Percentiles rank a stretch among this genome's conserved stretches.
Evolutionary conservation across 2,329 filamentous ascomycete genomes (phyloP).

Genomic region (Aureobasidium melanogenum): DNA sequence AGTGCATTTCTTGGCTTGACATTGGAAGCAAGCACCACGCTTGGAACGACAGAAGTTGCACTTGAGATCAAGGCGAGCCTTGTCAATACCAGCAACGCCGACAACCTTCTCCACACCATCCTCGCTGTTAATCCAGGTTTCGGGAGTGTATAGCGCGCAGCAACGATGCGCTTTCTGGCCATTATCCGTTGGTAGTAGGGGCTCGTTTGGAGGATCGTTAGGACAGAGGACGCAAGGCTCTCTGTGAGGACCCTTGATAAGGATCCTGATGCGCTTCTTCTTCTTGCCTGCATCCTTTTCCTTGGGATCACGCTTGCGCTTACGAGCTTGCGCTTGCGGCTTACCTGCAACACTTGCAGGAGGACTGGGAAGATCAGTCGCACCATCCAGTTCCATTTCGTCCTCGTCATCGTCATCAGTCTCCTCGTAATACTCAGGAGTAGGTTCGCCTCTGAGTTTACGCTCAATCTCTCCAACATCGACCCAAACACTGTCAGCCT

Average conservation of each 20-base stretch:
- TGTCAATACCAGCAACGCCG: slow-evolving; percentile 73
- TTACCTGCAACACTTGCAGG: slow-evolving; percentile 65
- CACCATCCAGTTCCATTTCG: slow-evolving; percentile 39
- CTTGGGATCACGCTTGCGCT: slow-evolving; percentile 56
- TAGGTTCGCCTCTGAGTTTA: slow-evolving; percentile 76
- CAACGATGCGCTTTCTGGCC: slow-evolving; percentile 78
- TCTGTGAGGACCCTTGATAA: slow-evolving; percentile 60
- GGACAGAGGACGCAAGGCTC: slow-evolving; percentile 88
- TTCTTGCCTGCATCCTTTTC: slow-evolving; percentile 47
- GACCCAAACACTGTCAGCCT: slow-evolving; percentile 96
- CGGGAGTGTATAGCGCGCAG: slow-evolving; percentile 84
- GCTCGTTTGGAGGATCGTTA: slow-evolving; percentile 73
- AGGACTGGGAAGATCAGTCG: slow-evolving; percentile 67
- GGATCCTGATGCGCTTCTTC: slow-evolving; percentile 70
- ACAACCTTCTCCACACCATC: slow-evolving; percentile 62
- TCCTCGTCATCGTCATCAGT: slow-evolving; percentile 60
- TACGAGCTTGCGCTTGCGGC: slow-evolving; percentile 40
- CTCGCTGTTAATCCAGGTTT: slow-evolving; percentile 70
- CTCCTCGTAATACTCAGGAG: slow-evolving; percentile 72
- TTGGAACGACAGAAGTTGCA: slow-evolving; percentile 93
- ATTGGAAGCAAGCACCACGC: slow-evolving; percentile 94
- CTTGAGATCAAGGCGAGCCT: slow-evolving; percentile 81
- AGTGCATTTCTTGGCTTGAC: slow-evolving; percentile 87
- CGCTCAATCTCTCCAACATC: slow-evolving; percentile 94
- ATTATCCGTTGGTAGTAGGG: slow-evolving; percentile 79